These are phyloP conservation scores for Ocimum tenuiflorum DNA, from an alignment of 257 asterid genomes.

Conservation along the genomic window DNA sequence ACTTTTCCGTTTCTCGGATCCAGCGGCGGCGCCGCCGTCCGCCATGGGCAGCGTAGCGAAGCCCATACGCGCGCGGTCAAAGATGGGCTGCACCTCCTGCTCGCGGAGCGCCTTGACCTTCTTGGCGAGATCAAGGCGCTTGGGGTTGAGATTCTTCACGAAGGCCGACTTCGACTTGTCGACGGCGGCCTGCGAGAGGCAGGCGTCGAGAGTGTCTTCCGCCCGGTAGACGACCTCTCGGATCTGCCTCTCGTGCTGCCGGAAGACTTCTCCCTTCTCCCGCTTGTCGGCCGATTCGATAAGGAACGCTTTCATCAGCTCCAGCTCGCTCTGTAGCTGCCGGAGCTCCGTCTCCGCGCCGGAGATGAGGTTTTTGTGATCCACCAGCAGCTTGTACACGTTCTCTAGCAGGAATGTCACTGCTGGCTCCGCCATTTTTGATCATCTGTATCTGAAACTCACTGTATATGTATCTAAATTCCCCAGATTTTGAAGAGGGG, in stretches of 20 bases:
- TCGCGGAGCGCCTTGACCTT: slow-evolving; percentile 17
- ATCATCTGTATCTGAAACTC: background rate
- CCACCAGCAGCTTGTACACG: slow-evolving; percentile 5
- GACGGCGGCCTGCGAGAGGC: slow-evolving; percentile 17
- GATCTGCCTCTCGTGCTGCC: slow-evolving; percentile 13
- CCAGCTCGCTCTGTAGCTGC: slow-evolving; percentile 17
- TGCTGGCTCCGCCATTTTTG: slow-evolving; percentile 23
- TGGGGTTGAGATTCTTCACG: background rate
- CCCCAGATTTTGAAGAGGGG: background rate
- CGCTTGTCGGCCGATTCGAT: slow-evolving; percentile 12
- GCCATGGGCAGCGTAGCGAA: slow-evolving; percentile 13
- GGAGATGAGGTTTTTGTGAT: background rate
- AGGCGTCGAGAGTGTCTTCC: slow-evolving; percentile 26
- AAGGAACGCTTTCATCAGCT: slow-evolving; percentile 15
- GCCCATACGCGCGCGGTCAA: slow-evolving; percentile 8
- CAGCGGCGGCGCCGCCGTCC: background rate
- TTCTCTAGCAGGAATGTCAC: slow-evolving; percentile 24
- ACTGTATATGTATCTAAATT: background rate
- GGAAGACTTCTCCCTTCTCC: slow-evolving; percentile 13
- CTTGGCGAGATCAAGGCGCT: slow-evolving; percentile 5
- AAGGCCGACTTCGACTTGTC: background rate
- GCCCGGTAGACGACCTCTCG: slow-evolving; percentile 19
- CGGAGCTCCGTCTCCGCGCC: slow-evolving; percentile 17
- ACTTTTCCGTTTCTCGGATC: background rate
- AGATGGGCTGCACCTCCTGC: slow-evolving; percentile 1